Evolutionary conservation across 352 stramenopile species (phyloP), one percentile per base, ranked within the genome.

Genomic region (Phytophthora pisi): DNA sequence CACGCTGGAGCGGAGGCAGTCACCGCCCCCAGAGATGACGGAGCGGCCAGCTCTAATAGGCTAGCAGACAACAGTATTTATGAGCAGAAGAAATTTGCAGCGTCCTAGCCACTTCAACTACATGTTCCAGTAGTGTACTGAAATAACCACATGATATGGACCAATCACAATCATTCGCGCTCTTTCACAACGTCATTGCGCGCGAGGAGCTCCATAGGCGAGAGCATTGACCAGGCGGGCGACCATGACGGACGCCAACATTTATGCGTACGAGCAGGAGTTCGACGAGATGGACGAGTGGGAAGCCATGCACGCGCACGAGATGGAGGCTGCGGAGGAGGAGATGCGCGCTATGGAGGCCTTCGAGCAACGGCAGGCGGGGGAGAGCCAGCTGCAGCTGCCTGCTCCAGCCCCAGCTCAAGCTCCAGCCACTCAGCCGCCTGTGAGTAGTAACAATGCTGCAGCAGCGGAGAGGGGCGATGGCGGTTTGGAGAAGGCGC

Each of bases 231-330:
- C 6, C 26, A 30, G 34, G 26, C 18, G 51, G 11, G 58, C 36
- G 50, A 57, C 30, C 45, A 91, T 88, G 72, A 77, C 76, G 64
- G 86, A 92, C 74, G 81, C 86, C 10, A 82, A 92, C 45, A 76
- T 91, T 57, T 89, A 87, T 49, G 82, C 86, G 71, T 91, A 84
- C 67, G 84, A 96, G 74, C 76, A 91, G 66, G 86, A 95, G 74
- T 65, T 93, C 42, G 57, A 86, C 28, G 82, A 88, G 64, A 71
- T 80, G 62, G 86, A 95, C 50, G 88, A 97, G 68, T 96, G 88
- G 88, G 88, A 96, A 54, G 62, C 70, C n/a, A 91, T 92, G 78
- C 84, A 94, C 42, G 79, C 73, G 18, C 76, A 91, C 52, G 87
- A 92, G 64, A 89, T 96, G 73, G 89, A 96, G 68, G 85, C 84